These are phyloP conservation scores for Alternaria conjuncta DNA, from an alignment of 2,329 filamentous ascomycete species.

Conservation along the genomic window DNA sequence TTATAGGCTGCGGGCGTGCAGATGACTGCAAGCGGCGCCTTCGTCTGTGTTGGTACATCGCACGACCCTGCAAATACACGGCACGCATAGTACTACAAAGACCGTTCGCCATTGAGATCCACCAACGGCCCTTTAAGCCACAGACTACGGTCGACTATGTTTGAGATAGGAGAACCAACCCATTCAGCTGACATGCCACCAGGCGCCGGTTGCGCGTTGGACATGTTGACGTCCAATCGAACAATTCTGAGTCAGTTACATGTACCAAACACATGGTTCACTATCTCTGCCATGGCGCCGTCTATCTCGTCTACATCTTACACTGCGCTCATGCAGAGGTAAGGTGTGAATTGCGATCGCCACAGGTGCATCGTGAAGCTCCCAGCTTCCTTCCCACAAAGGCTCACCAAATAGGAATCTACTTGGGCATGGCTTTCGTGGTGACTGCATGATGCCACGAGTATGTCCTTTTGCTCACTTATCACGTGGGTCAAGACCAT, in stretches of 20 bases:
- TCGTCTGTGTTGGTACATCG: neutral
- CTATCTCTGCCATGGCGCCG: conserved; percentile 1
- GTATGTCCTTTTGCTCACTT: neutral
- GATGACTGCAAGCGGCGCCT: conserved; percentile 8
- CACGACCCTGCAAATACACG: neutral
- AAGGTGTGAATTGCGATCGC: neutral
- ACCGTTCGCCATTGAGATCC: neutral
- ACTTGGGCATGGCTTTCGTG: neutral
- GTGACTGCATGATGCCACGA: neutral
- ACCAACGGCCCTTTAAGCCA: neutral
- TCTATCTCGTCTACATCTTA: neutral
- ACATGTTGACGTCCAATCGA: neutral
- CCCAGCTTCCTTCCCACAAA: neutral
- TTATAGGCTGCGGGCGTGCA: neutral
- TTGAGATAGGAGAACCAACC: neutral
- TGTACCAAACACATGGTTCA: neutral
- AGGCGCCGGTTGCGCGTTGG: neutral
- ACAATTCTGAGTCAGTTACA: neutral
- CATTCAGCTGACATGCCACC: neutral
- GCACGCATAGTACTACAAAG: neutral
- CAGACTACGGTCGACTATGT: neutral
- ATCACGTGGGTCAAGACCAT: neutral
- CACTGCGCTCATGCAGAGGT: neutral
- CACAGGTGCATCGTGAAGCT: neutral
- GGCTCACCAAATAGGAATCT: neutral